Evolutionary conservation across 75 land plant genomes (phyloP).

Genomic region (Pinus taeda): DNA sequence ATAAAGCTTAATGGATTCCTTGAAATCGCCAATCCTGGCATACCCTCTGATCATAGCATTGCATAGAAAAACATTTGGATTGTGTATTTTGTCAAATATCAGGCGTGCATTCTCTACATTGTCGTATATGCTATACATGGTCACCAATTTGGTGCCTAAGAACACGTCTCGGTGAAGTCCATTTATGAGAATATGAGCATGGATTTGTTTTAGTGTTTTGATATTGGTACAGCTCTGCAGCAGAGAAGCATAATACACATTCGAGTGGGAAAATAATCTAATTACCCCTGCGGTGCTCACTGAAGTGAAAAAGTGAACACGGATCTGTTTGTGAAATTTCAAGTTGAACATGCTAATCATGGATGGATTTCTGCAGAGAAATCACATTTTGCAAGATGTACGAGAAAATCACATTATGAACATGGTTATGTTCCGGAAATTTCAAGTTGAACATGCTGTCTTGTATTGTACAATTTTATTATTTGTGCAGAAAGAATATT

Average conservation of each 20-base stretch:
- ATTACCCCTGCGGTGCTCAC: no score
- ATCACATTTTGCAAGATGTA: no score
- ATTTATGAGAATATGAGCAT: slow-evolving; percentile 20
- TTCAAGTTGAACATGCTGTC: no score
- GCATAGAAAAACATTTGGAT: slow-evolving; percentile 24
- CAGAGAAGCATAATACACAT: background rate
- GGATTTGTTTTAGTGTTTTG: slow-evolving; percentile 20
- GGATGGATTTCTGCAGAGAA: no score
- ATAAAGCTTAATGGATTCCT: slow-evolving; percentile 12
- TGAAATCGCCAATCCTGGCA: background rate
- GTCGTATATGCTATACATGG: slow-evolving; percentile 7
- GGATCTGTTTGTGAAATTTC: no score
- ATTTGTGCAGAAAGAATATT: no score
- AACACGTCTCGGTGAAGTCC: slow-evolving; percentile 7
- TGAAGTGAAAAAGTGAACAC: no score
- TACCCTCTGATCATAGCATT: slow-evolving; percentile 34
- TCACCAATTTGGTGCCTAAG: slow-evolving; percentile 18
- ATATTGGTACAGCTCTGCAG: slow-evolving; percentile 14
- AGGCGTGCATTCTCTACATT: slow-evolving; percentile 19
- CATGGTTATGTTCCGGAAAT: no score
- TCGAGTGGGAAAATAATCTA: no score
- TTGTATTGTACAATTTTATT: no score
- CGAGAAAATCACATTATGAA: no score
- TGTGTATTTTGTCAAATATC: slow-evolving; percentile 15
- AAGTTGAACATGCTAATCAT: no score